A percentile compares a stretch with the other conserved stretches of the same genome.
phyloP scores from a whole-genome alignment of 2,329 filamentous ascomycete species.

The Aureobasidium lini region DNA sequence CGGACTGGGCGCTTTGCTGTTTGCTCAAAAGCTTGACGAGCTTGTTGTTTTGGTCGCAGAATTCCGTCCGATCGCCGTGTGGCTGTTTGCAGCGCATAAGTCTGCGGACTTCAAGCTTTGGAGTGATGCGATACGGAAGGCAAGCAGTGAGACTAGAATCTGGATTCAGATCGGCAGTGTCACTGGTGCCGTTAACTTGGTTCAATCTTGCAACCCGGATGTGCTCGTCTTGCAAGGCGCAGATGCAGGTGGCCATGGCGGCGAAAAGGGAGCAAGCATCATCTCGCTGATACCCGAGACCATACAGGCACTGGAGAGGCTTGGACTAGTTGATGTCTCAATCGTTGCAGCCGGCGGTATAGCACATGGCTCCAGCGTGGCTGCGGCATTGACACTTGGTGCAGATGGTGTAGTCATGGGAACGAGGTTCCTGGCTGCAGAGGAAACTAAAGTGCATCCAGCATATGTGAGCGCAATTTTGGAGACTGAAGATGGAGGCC shows the following conservation, averaged over 20 bases:
- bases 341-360: slow-evolving; percentile 50
- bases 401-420: slow-evolving; percentile 50
- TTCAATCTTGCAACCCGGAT: slow-evolving; percentile 42
- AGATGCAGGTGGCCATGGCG: slow-evolving; percentile 59
- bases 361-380: slow-evolving; percentile 45
- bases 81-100: slow-evolving; percentile 56
- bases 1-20: background rate
- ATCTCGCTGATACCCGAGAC: slow-evolving; percentile 53
- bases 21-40: background rate
- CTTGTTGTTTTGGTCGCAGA: background rate
- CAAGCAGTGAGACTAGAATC: slow-evolving; percentile 34
- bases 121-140: slow-evolving; percentile 23
- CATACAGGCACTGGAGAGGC: slow-evolving; percentile 33
- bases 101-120: slow-evolving; percentile 30
- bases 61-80: slow-evolving; percentile 31
- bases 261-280: slow-evolving; percentile 46
- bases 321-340: slow-evolving; percentile 13
- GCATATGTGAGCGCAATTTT: slow-evolving; percentile 42
- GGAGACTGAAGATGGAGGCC: slow-evolving; percentile 42
- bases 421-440: slow-evolving; percentile 52
- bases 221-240: slow-evolving; percentile 54
- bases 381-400: slow-evolving; percentile 46
- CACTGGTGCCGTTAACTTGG: slow-evolving; percentile 43
- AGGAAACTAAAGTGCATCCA: slow-evolving; percentile 37
- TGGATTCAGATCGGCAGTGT: slow-evolving; percentile 58